phyloP scores from a whole-genome alignment of 2,329 filamentous ascomycete genomes.

The Ascochyta viciae-villosae region DNA sequence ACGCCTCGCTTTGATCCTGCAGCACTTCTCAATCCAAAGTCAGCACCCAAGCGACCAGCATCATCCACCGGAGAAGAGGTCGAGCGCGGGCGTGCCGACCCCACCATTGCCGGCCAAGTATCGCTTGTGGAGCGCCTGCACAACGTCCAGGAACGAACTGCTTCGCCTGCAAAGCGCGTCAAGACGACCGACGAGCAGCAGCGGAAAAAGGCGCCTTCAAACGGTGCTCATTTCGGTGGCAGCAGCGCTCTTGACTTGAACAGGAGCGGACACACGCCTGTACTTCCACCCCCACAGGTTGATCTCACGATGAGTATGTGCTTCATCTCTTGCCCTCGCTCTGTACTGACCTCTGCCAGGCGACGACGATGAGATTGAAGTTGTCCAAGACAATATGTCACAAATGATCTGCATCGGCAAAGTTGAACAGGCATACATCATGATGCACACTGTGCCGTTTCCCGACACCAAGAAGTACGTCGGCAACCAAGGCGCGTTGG shows the following conservation, averaged over 20 bases:
- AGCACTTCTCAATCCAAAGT: slow-evolving; percentile 44
- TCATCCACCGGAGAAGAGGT: slow-evolving; percentile 24
- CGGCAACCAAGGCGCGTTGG: slow-evolving; percentile 65
- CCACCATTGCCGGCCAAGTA: slow-evolving; percentile 55
- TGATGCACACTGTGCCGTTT: slow-evolving; percentile 71
- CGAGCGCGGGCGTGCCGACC: slow-evolving; percentile 34
- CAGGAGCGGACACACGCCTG: slow-evolving; percentile 26
- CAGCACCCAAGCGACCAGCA: slow-evolving; percentile 40
- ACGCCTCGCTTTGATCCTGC: slow-evolving; percentile 33
- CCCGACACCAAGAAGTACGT: slow-evolving; percentile 69
- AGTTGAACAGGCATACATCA: slow-evolving; percentile 71
- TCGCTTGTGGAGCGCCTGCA: slow-evolving; percentile 78
- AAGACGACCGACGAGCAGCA: slow-evolving; percentile 37
- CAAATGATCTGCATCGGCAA: slow-evolving; percentile 84
- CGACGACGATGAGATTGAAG: slow-evolving; percentile 68
- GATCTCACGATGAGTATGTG: slow-evolving; percentile 47
- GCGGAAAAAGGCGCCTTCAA: slow-evolving; percentile 26
- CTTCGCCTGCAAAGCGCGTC: slow-evolving; percentile 55
- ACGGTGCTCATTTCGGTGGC: slow-evolving; percentile 21
- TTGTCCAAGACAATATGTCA: slow-evolving; percentile 66
- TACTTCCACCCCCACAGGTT: slow-evolving; percentile 16
- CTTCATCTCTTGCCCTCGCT: not conserved
- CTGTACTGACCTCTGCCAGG: slow-evolving; percentile 42
- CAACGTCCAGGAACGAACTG: slow-evolving; percentile 72
- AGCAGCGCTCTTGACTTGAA: slow-evolving; percentile 53